Evolutionary conservation across 2,329 filamentous ascomycete genomes (phyloP).

Genomic region (Alternaria hordeiaustralica): DNA sequence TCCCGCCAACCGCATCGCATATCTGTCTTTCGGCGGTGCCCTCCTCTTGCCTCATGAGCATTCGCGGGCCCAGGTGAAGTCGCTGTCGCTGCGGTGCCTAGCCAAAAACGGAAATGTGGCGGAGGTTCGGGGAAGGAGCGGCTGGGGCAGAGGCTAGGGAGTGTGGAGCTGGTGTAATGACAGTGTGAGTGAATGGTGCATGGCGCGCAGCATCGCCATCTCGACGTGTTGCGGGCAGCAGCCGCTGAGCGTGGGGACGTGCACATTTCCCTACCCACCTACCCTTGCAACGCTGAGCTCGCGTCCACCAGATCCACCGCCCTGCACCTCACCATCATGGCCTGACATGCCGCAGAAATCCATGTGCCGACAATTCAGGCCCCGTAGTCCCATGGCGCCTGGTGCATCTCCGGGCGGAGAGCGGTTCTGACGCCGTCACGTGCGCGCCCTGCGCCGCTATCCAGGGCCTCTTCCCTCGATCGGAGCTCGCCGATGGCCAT

Average conservation of each 20-base stretch:
- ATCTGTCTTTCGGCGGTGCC: constrained; percentile 33
- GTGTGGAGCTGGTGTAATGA: constrained; percentile 14
- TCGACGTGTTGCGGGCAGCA: constrained; percentile 12
- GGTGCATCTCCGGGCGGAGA: constrained; percentile 13
- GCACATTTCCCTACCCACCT: constrained; percentile 3
- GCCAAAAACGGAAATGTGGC: constrained; percentile 18
- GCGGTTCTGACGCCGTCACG: constrained; percentile 29
- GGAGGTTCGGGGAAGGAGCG: constrained; percentile 15
- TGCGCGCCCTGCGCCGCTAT: constrained; percentile 24
- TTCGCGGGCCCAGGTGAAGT: constrained; percentile 24
- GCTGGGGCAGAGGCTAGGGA: constrained; percentile 21
- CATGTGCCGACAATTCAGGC: constrained; percentile 13
- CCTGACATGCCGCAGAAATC: constrained; percentile 29
- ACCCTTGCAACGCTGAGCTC: background rate
- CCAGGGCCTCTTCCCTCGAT: constrained; percentile 23
- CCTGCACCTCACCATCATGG: constrained; percentile 27
- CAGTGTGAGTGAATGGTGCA: constrained; percentile 9
- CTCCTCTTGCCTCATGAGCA: constrained; percentile 46
- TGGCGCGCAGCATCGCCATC: constrained; percentile 8
- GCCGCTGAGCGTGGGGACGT: constrained; percentile 10
- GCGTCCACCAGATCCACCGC: constrained; percentile 4
- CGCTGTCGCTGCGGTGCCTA: constrained; percentile 19
- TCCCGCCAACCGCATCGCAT: constrained; percentile 48
- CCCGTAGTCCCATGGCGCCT: constrained; percentile 11
- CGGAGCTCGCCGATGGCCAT: constrained; percentile 46